Evolutionary conservation across 2,329 filamentous ascomycete genomes (phyloP).

Genomic region (Hymenotorrendiella dingleyae): DNA sequence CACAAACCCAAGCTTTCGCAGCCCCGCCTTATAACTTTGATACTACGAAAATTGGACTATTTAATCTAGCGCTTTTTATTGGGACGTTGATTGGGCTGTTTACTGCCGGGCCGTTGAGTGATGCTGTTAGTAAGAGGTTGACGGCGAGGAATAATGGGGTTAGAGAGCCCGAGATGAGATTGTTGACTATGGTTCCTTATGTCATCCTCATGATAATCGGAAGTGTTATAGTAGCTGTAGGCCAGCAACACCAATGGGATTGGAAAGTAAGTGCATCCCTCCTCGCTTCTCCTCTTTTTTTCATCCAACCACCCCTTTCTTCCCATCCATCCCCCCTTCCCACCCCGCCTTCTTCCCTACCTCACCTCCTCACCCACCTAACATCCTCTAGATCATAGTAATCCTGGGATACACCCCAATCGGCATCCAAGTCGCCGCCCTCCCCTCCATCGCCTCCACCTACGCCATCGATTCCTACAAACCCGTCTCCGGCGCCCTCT

Average conservation of each 20-base stretch:
- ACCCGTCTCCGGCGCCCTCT: slow-evolving; percentile 52
- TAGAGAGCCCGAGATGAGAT: slow-evolving; percentile 35
- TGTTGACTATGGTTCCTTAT: slow-evolving; percentile 31
- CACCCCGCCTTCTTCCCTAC: too few species aligned
- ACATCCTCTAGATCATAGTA: slow-evolving; percentile 35
- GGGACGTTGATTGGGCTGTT: slow-evolving; percentile 38
- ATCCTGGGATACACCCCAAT: slow-evolving; percentile 52
- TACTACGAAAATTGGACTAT: slow-evolving; percentile 41
- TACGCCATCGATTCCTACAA: slow-evolving; percentile 60
- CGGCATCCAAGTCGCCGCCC: slow-evolving; percentile 51
- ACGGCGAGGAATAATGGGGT: slow-evolving; percentile 29
- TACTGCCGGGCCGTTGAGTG: slow-evolving; percentile 44
- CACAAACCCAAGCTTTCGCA: slow-evolving; percentile 37
- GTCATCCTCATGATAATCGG: slow-evolving; percentile 40
- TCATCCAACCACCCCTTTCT: too few species aligned
- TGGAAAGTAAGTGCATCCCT: slow-evolving; percentile 38
- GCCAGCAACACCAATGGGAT: slow-evolving; percentile 46
- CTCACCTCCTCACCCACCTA: too few species aligned
- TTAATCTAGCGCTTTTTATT: slow-evolving; percentile 45
- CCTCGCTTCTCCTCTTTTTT: too few species aligned
- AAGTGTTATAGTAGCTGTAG: slow-evolving; percentile 39
- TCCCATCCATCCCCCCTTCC: too few species aligned
- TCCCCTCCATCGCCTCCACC: slow-evolving; percentile 50
- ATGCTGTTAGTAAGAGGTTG: slow-evolving; percentile 28
- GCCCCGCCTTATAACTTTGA: slow-evolving; percentile 25